Evolutionary conservation across 2,329 filamentous ascomycete genomes (phyloP).

Genomic region (Acrodontium crateriforme): DNA sequence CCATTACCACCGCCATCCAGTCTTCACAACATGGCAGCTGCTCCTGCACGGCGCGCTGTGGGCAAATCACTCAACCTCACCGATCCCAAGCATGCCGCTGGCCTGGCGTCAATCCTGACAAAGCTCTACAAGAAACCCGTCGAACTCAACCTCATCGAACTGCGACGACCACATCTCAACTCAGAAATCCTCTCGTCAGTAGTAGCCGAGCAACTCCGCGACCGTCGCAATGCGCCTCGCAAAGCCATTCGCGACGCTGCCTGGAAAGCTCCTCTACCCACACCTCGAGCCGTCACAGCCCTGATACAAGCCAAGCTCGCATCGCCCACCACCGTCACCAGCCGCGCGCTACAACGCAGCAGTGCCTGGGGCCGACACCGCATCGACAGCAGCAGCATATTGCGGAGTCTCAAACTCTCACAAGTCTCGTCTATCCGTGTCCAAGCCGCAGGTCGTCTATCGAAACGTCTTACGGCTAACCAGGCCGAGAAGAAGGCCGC

Average conservation of each 20-base stretch:
- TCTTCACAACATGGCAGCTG: too few species aligned
- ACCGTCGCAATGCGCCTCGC: slow-evolving; percentile 16
- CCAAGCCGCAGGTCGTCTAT: slow-evolving; percentile 20
- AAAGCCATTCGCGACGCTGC: slow-evolving; percentile 20
- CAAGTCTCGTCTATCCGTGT: slow-evolving; percentile 18
- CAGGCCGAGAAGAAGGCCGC: slow-evolving; percentile 17
- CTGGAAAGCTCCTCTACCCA: slow-evolving; percentile 18
- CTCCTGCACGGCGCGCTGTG: too few species aligned
- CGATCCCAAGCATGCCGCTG: slow-evolving; percentile 7
- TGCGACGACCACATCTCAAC: slow-evolving; percentile 17
- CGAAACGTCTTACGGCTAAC: slow-evolving; percentile 22
- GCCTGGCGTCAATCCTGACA: slow-evolving; percentile 12
- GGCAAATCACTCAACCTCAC: slow-evolving; percentile 4
- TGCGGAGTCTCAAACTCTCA: slow-evolving; percentile 13
- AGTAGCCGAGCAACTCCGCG: slow-evolving; percentile 15
- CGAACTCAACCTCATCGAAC: slow-evolving; percentile 15
- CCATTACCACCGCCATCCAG: too few species aligned
- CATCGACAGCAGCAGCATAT: slow-evolving; percentile 10
- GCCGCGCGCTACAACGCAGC: slow-evolving; percentile 5
- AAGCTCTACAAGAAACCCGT: slow-evolving; percentile 18
- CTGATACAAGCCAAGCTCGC: slow-evolving; percentile 14
- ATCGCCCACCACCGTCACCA: slow-evolving; percentile 5
- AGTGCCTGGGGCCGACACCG: slow-evolving; percentile 12
- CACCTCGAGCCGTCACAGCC: slow-evolving; percentile 10
- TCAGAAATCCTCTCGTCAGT: slow-evolving; percentile 18